A percentile compares a stretch with the other conserved stretches of the same genome.
phyloP scores from a whole-genome alignment of 805 yeast species.

The Candida peoriensis region DNA sequence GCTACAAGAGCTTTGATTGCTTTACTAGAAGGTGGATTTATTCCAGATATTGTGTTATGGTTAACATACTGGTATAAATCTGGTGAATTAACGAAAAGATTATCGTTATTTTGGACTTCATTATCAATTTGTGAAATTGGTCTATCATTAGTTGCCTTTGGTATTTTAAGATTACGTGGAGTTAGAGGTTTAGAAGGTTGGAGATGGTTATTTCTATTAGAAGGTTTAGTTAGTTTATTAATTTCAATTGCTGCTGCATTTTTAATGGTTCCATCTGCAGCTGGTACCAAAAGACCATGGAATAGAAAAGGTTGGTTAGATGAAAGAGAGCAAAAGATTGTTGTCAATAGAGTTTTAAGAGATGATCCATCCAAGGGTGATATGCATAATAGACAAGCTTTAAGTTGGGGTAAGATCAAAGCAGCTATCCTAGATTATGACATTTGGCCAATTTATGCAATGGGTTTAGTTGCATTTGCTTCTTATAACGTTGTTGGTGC shows the following conservation, averaged over 20 bases:
- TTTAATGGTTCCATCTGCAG: constrained; percentile 53
- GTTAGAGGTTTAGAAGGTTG: constrained; percentile 46
- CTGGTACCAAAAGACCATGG: constrained; percentile 46
- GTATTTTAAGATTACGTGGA: constrained; percentile 48
- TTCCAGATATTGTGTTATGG: constrained; percentile 60
- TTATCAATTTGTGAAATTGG: constrained; percentile 41
- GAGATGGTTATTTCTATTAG: constrained; percentile 64
- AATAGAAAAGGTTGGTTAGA: constrained; percentile 48
- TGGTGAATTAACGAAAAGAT: constrained; percentile 51
- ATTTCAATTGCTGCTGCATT: constrained; percentile 46
- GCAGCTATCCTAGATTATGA: constrained; percentile 43
- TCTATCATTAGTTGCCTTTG: constrained; percentile 48
- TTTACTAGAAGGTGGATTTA: constrained; percentile 58
- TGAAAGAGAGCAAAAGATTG: constrained; percentile 49
- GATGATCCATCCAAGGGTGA: constrained; percentile 71
- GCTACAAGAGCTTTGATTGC: constrained; percentile 48
- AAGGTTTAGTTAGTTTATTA: constrained; percentile 51
- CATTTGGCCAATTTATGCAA: constrained; percentile 52
- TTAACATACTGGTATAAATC: constrained; percentile 61
- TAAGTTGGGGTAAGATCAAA: constrained; percentile 35
- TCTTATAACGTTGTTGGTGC: constrained; percentile 25
- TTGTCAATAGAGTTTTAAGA: constrained; percentile 53
- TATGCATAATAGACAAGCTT: constrained; percentile 56
- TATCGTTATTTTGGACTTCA: constrained; percentile 58
- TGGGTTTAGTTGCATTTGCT: constrained; percentile 41